Conservation (phyloP, 2,329 filamentous ascomycete species). For the Fusarium chlamydosporum region DNA sequence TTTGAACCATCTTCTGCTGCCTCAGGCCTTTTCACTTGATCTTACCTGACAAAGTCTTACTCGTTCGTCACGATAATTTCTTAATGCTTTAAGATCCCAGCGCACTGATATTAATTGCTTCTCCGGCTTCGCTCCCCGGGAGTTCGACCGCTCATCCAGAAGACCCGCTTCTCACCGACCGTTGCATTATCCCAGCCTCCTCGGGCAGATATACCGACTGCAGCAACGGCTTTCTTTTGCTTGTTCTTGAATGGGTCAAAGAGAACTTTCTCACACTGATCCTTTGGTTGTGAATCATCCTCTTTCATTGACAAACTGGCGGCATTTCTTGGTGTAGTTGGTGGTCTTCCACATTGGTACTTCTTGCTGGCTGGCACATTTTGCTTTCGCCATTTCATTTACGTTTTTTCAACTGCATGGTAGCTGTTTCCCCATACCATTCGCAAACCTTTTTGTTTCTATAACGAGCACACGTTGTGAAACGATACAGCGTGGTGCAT, state of each 20-base stretch:
- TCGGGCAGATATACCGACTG: slow-evolving; percentile 39
- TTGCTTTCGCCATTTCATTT: slow-evolving; percentile 30
- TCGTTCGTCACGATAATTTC: slow-evolving; percentile 23
- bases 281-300: slow-evolving; percentile 29
- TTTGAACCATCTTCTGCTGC: slow-evolving; percentile 37
- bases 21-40: slow-evolving; percentile 40
- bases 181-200: slow-evolving; percentile 48
- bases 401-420: slow-evolving; percentile 37
- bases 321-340: slow-evolving; percentile 32
- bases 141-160: slow-evolving; percentile 45
- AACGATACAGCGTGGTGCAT: slow-evolving; percentile 41
- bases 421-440: slow-evolving; percentile 27
- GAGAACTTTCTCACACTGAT: slow-evolving; percentile 33
- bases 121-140: slow-evolving; percentile 41
- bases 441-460: slow-evolving; percentile 22
- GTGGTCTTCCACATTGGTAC: slow-evolving; percentile 36
- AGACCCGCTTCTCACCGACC: slow-evolving; percentile 50
- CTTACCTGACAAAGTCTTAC: slow-evolving; percentile 16
- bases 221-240: slow-evolving; percentile 31
- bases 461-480: slow-evolving; percentile 36
- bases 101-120: slow-evolving; percentile 33
- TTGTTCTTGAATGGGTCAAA: slow-evolving; percentile 36
- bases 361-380: slow-evolving; percentile 33
- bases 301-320: slow-evolving; percentile 40
- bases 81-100: slow-evolving; percentile 21